phyloP scores from a whole-genome alignment of 1,284 basidiomycete species.

The Cutaneotrichosporon cavernicola region DNA sequence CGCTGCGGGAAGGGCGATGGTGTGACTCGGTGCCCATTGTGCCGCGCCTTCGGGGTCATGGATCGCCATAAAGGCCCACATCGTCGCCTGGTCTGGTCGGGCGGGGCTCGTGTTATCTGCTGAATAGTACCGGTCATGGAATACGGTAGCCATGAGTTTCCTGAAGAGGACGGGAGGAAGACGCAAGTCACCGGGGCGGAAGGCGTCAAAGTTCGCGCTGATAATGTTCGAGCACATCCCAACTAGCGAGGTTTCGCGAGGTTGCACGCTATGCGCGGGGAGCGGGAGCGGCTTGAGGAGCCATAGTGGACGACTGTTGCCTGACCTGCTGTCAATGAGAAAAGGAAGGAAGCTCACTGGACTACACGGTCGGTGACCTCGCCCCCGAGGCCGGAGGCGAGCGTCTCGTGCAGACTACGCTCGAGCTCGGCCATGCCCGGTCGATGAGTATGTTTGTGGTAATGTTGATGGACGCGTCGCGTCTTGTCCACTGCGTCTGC shows the following conservation, averaged over 20 bases:
- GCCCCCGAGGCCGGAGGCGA: constrained; percentile 21
- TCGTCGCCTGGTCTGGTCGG: constrained; percentile 41
- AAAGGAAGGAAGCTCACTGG: constrained; percentile 2
- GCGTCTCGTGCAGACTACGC: constrained; percentile 58
- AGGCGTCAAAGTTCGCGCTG: constrained; percentile 34
- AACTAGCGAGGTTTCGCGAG: constrained; percentile 26
- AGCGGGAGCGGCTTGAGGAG: constrained; percentile 38
- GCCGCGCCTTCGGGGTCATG: constrained; percentile 29
- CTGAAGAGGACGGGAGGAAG: constrained; percentile 26
- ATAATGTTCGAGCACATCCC: constrained; percentile 33
- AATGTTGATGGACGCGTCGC: constrained; percentile 1
- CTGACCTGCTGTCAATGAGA: constrained; percentile 18
- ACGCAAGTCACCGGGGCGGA: constrained; percentile 25
- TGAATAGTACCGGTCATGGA: constrained; percentile 10
- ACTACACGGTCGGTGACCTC: constrained; percentile 22
- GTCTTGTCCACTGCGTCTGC: not conserved
- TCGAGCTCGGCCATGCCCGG: not conserved
- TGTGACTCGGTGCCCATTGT: constrained; percentile 15
- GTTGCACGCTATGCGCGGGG: not conserved
- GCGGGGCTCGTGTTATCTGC: too few relatives aligned
- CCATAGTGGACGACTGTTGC: constrained; percentile 34
- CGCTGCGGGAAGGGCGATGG: constrained; percentile 29
- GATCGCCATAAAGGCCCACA: constrained; percentile 38
- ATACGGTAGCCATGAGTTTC: constrained; percentile 32
- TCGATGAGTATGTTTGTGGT: not conserved